These are phyloP conservation scores for Paraurostyla sp. DNA, from an alignment of 73 alveolate species.

Conservation along the genomic window DNA sequence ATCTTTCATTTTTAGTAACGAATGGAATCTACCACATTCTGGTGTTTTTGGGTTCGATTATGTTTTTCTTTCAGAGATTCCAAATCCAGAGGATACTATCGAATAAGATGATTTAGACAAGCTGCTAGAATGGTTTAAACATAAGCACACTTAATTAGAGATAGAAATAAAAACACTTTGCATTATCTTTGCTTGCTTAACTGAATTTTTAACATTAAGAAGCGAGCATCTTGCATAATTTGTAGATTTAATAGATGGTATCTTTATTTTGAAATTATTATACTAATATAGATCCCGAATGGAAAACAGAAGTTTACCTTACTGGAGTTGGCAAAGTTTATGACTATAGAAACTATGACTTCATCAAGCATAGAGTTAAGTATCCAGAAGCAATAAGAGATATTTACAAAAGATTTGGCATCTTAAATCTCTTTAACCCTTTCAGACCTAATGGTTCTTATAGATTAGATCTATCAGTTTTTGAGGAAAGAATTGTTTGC, in stretches of 20 bases:
- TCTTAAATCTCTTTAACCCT: constrained; percentile 67
- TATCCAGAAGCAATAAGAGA: constrained; percentile 72
- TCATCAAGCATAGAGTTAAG: constrained; percentile 71
- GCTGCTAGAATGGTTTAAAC: constrained; percentile 8
- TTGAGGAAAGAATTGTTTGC: constrained; percentile 62
- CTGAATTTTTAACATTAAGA: constrained; percentile 61
- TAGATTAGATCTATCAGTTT: constrained; percentile 45
- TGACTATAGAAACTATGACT: constrained; percentile 60
- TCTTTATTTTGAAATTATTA: not conserved
- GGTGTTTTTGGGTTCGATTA: constrained; percentile 72
- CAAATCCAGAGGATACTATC: not conserved
- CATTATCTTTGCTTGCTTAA: constrained; percentile 13
- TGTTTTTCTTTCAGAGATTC: constrained; percentile 20
- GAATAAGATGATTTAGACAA: not conserved
- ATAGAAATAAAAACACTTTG: constrained; percentile 14
- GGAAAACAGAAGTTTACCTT: constrained; percentile 66
- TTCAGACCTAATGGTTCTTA: constrained; percentile 65
- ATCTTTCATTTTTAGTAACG: not conserved
- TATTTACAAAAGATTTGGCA: constrained; percentile 69
- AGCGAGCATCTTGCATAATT: constrained; percentile 60
- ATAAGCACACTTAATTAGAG: too few species aligned
- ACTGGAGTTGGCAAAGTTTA: constrained; percentile 53
- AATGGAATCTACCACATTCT: constrained; percentile 49
- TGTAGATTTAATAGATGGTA: constrained; percentile 71
- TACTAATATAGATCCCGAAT: constrained; percentile 38